A percentile compares a stretch with the other conserved stretches of the same genome.
Conservation (phyloP, 768 basidiomycete species). For the Pholiota conissans region DNA sequence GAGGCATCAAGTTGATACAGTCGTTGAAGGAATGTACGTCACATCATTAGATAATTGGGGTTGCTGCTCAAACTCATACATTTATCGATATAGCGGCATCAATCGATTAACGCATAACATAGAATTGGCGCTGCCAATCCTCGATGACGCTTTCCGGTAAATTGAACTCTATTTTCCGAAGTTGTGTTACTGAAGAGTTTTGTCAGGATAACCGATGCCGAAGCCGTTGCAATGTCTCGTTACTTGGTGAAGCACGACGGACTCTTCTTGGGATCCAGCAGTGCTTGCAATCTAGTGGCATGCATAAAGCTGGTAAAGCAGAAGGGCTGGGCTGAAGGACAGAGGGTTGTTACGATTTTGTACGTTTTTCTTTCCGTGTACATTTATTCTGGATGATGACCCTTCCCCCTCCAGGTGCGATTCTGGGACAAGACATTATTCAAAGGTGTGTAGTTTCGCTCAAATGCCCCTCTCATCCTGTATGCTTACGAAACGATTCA, state of each 20-base stretch:
- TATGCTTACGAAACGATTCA: not conserved
- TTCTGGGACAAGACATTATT: constrained; percentile 89
- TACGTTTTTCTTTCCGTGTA: constrained; percentile 35
- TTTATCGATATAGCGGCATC: constrained; percentile 63
- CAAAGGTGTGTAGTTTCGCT: constrained; percentile 73
- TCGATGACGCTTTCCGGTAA: constrained; percentile 89
- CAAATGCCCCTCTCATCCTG: not conserved
- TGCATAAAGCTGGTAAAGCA: constrained; percentile 78
- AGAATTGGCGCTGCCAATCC: constrained; percentile 76
- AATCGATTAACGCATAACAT: constrained; percentile 93
- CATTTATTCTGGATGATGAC: not conserved
- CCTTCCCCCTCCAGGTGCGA: constrained; percentile 69
- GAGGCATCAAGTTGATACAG: constrained; percentile 92
- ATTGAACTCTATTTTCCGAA: constrained; percentile 1
- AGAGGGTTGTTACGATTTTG: constrained; percentile 85
- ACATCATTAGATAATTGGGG: not conserved
- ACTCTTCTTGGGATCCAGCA: constrained; percentile 92
- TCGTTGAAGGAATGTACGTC: constrained; percentile 86
- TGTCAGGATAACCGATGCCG: constrained; percentile 81
- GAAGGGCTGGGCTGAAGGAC: constrained; percentile 66
- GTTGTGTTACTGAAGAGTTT: not conserved
- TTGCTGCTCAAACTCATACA: not conserved
- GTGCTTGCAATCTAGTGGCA: constrained; percentile 94
- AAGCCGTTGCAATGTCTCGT: constrained; percentile 95
- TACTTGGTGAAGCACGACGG: constrained; percentile 91